phyloP scores from a whole-genome alignment of 805 yeast species.

The Sungouiella blattae region DNA sequence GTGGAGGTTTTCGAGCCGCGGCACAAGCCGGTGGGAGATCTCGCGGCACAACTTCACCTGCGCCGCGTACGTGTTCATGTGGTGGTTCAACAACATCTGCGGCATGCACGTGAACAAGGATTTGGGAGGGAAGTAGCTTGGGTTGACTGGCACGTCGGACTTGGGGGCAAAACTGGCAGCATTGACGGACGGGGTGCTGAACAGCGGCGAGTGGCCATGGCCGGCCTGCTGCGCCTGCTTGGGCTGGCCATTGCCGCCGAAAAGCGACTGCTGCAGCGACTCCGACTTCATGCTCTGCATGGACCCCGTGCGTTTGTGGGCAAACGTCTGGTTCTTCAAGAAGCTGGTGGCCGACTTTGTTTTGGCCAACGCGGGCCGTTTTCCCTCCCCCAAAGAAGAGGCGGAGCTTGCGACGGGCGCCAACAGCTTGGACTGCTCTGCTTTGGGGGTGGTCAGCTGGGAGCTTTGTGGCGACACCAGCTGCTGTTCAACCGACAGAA shows the following conservation, averaged over 20 bases:
- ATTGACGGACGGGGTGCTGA: conserved; percentile 4
- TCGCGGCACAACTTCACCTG: conserved; percentile 31
- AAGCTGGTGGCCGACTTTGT: conserved; percentile 23
- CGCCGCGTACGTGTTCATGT: conserved; percentile 23
- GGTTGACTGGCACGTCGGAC: conserved; percentile 20
- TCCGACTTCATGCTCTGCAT: conserved; percentile 10
- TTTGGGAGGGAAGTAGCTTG: conserved; percentile 22
- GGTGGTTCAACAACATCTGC: conserved; percentile 33
- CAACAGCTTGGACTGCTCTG: conserved; percentile 8
- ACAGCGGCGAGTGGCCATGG: neutral
- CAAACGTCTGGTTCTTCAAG: conserved; percentile 19
- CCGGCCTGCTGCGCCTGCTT: conserved; percentile 1
- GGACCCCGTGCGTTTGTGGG: conserved; percentile 16
- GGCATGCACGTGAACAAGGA: conserved; percentile 27
- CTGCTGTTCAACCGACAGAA: conserved; percentile 9
- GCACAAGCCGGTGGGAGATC: conserved; percentile 29
- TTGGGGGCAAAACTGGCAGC: conserved; percentile 16
- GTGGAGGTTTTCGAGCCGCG: conserved; percentile 33
- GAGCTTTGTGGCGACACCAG: conserved; percentile 10
- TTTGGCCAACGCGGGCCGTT: conserved; percentile 22
- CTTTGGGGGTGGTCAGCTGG: conserved; percentile 11
- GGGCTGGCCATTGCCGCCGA: conserved; percentile 1
- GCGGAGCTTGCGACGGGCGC: conserved; percentile 2
- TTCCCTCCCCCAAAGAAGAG: no score
- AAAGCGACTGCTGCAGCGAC: neutral